Evolutionary conservation across 192 early-diverging fungal species (phyloP), one percentile per base, ranked within the genome.

Genomic region (Coemansia sp.): DNA sequence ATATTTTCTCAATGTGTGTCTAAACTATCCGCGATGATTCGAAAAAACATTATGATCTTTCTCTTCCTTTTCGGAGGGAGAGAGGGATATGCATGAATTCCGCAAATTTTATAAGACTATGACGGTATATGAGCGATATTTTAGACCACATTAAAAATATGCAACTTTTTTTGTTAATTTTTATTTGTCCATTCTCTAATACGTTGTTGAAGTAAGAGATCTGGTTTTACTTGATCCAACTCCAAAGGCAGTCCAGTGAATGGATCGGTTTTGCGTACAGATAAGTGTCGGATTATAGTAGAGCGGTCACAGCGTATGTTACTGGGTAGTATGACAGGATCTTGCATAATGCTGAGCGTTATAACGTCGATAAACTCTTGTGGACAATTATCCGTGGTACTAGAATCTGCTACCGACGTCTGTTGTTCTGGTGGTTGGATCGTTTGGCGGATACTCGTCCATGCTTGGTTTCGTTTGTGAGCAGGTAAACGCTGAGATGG

Each of bases 61-160:
- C 42, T 16, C 15, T 44, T 44, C 42, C 27, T 27, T 27, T 27
- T 27, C 27, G 27, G 27, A 27, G 27, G 27, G 27, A 15, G 42
- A 16, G 42, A n/a, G 64, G 71, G 31, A 71, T 66, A 70, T 54
- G 52, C 12, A 76, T 71, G 49, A 52, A 71, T 51, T 29, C 44
- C 47, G 36, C 49, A 63, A 72, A 64, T 33, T 42, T 34, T 63
- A 27, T 63, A 77, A 77, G 75, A 77, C 75, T 77, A 77, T 54
- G 68, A 71, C 75, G 75, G 75, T 77, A 71, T 77, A 66, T 77
- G 70, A 77, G 70, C 75, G 52, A 69, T 54, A 27, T 54, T 18
- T 16, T 44, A 44, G 42, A 44, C 15, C 42, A 44, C 42, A 27
- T 27, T 27, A 27, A 27, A 27, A 27, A 27, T 27, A 2, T 27